A percentile compares a stretch with the other conserved stretches of the same genome.
phyloP scores from a whole-genome alignment of 148 eudicot genomes.

The Rheum nobile region DNA sequence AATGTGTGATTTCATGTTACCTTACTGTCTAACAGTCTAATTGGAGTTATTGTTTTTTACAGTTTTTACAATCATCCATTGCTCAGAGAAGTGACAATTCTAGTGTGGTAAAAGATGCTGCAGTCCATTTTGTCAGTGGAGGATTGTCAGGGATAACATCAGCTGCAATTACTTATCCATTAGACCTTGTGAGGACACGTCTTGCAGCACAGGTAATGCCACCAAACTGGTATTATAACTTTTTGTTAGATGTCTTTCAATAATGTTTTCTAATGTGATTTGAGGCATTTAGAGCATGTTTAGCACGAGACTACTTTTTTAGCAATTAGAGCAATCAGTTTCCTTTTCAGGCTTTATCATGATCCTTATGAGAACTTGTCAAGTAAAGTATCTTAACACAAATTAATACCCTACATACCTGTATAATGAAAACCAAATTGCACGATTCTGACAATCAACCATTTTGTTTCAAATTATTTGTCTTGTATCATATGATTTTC shows the following conservation, averaged over 20 bases:
- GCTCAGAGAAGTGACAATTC: constrained; percentile 28
- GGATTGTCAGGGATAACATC: constrained; percentile 83
- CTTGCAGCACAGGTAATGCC: constrained; percentile 55
- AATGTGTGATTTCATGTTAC: neutral
- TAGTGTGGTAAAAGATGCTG: constrained; percentile 26
- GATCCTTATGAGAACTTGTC: neutral
- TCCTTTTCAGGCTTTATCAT: neutral
- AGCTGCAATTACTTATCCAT: constrained; percentile 57
- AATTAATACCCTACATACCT: neutral
- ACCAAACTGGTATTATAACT: neutral
- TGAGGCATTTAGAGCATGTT: neutral
- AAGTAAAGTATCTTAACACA: neutral
- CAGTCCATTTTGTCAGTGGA: constrained; percentile 64
- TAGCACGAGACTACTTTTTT: neutral
- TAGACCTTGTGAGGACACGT: constrained; percentile 65
- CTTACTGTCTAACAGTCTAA: neutral
- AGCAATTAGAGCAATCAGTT: too few relatives aligned
- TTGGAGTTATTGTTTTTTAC: constrained; percentile 3
- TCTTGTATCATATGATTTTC: neutral
- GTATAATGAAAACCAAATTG: neutral
- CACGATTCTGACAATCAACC: neutral
- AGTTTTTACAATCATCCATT: constrained; percentile 48
- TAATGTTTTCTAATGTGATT: neutral
- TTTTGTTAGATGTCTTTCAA: neutral
- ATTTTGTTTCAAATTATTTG: neutral